phyloP scores from a whole-genome alignment of 306 rosid species.

The Potentilla sterilis region DNA sequence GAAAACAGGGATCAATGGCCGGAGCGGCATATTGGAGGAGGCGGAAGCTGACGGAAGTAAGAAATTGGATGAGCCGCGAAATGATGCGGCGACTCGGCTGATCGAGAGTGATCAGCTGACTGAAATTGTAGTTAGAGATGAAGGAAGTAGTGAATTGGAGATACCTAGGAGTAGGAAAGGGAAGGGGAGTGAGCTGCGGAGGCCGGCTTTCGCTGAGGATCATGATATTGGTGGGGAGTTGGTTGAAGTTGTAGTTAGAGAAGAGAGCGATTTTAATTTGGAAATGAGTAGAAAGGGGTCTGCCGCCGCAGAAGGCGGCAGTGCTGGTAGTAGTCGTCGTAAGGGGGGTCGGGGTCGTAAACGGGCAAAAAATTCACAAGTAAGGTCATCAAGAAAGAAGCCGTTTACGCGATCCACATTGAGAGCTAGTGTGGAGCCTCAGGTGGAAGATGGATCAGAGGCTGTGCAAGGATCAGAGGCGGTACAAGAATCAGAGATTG shows the following conservation, averaged over 20 bases:
- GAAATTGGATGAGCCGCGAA: conserved; percentile 10
- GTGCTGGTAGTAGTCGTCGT: background rate
- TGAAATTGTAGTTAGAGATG: conserved; percentile 21
- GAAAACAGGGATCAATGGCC: conserved; percentile 33
- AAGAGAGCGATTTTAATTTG: conserved; percentile 1
- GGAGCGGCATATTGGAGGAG: conserved; percentile 16
- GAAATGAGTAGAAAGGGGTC: background rate
- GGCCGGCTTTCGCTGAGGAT: conserved; percentile 16
- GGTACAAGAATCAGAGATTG: conserved; percentile 10
- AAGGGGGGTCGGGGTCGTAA: background rate
- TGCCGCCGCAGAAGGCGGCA: background rate
- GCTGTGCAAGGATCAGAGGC: background rate
- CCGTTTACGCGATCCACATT: conserved; percentile 46
- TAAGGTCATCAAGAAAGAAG: conserved; percentile 25
- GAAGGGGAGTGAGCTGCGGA: conserved; percentile 15
- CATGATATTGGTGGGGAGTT: conserved; percentile 16
- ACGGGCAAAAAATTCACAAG: conserved; percentile 18
- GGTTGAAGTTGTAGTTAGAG: conserved; percentile 16
- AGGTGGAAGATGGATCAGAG: conserved; percentile 15
- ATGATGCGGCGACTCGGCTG: conserved; percentile 13
- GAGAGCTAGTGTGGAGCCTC: conserved; percentile 32
- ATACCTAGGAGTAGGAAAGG: conserved; percentile 8
- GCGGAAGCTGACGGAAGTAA: conserved; percentile 25
- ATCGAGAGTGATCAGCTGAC: conserved; percentile 13
- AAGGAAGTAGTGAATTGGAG: conserved; percentile 10